These are phyloP conservation scores for Trichophyton simii DNA, from an alignment of 2,329 filamentous ascomycete genomes.

Conservation along the genomic window DNA sequence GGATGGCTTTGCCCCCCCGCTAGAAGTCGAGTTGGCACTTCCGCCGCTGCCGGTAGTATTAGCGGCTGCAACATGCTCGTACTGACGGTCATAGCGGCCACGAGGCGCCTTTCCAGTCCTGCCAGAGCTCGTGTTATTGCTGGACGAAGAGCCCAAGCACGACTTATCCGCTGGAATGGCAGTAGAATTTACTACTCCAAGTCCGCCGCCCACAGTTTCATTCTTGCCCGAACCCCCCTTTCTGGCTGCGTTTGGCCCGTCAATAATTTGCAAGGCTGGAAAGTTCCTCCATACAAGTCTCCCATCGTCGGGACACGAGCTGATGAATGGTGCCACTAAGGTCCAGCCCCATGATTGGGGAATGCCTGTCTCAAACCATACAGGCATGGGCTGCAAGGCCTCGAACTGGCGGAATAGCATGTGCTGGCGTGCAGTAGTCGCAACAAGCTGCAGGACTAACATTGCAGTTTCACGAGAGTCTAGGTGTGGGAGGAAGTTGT, in stretches of 20 bases:
- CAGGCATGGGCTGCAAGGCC: slow-evolving; percentile 67
- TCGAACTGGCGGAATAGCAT: slow-evolving; percentile 73
- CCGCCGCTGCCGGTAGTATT: neutral
- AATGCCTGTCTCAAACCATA: slow-evolving; percentile 68
- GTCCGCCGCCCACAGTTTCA: slow-evolving; percentile 42
- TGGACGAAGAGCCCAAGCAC: slow-evolving; percentile 21
- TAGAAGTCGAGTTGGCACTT: neutral
- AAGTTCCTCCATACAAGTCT: slow-evolving; percentile 77
- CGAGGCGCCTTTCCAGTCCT: slow-evolving; percentile 47
- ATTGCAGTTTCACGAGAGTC: slow-evolving; percentile 62
- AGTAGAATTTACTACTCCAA: slow-evolving; percentile 24
- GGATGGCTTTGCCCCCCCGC: neutral
- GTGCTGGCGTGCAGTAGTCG: slow-evolving; percentile 70
- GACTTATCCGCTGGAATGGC: slow-evolving; percentile 7
- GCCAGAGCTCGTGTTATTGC: slow-evolving; percentile 42
- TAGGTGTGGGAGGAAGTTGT: slow-evolving; percentile 67
- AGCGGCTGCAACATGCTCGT: slow-evolving; percentile 19
- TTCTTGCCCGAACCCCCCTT: slow-evolving; percentile 46
- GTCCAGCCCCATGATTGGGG: slow-evolving; percentile 81
- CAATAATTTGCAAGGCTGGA: slow-evolving; percentile 57
- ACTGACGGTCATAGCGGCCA: slow-evolving; percentile 22
- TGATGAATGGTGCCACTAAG: slow-evolving; percentile 67
- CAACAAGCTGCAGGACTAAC: slow-evolving; percentile 62
- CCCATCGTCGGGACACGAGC: slow-evolving; percentile 62
- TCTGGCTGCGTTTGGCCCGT: slow-evolving; percentile 63